A percentile compares a stretch with the other conserved stretches of the same genome.
Conservation (phyloP, 768 basidiomycete species). For the Boletus pseudo-olivaceus region DNA sequence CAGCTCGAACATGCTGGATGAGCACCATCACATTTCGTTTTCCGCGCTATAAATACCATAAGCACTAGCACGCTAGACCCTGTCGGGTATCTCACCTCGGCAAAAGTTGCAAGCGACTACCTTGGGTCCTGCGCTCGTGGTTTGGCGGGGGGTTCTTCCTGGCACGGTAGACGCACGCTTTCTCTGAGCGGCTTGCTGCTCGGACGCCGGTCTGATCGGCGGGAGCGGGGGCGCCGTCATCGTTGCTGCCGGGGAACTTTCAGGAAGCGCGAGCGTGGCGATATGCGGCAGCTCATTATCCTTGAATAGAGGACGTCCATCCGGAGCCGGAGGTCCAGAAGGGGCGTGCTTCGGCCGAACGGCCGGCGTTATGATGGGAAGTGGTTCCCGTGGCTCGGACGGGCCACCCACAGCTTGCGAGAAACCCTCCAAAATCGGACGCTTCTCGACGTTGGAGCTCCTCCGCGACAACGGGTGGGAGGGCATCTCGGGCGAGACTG, state of each 20-base stretch:
- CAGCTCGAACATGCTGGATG: conserved; percentile 84
- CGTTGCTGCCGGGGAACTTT: conserved; percentile 48
- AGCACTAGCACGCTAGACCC: conserved; percentile 4
- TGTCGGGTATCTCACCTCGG: conserved; percentile 53
- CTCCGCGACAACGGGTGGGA: conserved; percentile 36
- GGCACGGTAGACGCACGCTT: conserved; percentile 69
- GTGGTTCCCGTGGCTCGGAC: conserved; percentile 46
- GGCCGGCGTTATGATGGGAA: conserved; percentile 36
- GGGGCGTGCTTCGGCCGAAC: conserved; percentile 28
- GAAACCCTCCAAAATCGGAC: conserved; percentile 32
- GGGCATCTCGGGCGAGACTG: conserved; percentile 52
- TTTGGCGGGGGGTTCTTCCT: conserved; percentile 54
- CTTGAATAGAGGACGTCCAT: conserved; percentile 46
- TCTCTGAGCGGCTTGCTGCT: conserved; percentile 64
- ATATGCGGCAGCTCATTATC: conserved; percentile 71
- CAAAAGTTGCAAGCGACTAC: conserved; percentile 89
- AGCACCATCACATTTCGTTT: conserved; percentile 87
- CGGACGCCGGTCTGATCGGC: conserved; percentile 62
- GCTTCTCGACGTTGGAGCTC: conserved; percentile 36
- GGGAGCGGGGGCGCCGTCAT: conserved; percentile 65
- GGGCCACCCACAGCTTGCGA: conserved; percentile 28
- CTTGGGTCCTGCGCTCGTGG: conserved; percentile 73
- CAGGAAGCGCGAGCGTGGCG: conserved; percentile 61
- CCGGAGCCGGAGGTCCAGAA: conserved; percentile 22
- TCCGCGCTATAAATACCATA: conserved; percentile 54